Evolutionary conservation across 495 filamentous ascomycete species (phyloP).

Genomic region (Hypoxylon cercidicola): DNA sequence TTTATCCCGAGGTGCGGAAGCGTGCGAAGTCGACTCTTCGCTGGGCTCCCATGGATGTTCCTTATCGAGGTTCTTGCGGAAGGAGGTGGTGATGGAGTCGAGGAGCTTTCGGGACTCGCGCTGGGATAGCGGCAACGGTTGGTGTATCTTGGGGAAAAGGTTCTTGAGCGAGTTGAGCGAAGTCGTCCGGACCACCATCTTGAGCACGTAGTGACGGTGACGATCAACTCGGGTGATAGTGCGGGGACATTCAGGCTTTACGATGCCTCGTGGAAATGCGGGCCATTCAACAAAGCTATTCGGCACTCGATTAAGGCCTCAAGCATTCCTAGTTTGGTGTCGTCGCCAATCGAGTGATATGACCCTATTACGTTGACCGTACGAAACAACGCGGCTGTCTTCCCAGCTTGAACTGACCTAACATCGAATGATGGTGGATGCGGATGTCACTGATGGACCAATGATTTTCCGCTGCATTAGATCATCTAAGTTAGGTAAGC

Average conservation of each 20-base stretch:
- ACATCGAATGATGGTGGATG: too few species aligned
- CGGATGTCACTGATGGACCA: too few species aligned
- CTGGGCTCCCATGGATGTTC: conserved; percentile 63
- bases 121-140: conserved; percentile 71
- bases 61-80: conserved; percentile 75
- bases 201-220: conserved; percentile 11
- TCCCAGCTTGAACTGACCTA: too few species aligned
- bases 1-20: conserved; percentile 35
- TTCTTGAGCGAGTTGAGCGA: conserved; percentile 56
- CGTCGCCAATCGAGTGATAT: too few species aligned
- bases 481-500: too few species aligned
- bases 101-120: conserved; percentile 76
- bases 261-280: not conserved
- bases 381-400: too few species aligned
- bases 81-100: conserved; percentile 76
- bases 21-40: conserved; percentile 27
- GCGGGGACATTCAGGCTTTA: conserved; percentile 7
- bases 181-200: conserved; percentile 42
- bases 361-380: too few species aligned
- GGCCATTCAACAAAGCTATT: too few species aligned
- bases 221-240: conserved; percentile 7
- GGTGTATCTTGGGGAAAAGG: conserved; percentile 70
- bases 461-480: too few species aligned
- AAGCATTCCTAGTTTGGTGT: too few species aligned
- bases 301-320: too few species aligned